A percentile compares a stretch with the other conserved stretches of the same genome.
phyloP scores from a whole-genome alignment of 176 grass and related monocot genomes.

The Lolium rigidum region DNA sequence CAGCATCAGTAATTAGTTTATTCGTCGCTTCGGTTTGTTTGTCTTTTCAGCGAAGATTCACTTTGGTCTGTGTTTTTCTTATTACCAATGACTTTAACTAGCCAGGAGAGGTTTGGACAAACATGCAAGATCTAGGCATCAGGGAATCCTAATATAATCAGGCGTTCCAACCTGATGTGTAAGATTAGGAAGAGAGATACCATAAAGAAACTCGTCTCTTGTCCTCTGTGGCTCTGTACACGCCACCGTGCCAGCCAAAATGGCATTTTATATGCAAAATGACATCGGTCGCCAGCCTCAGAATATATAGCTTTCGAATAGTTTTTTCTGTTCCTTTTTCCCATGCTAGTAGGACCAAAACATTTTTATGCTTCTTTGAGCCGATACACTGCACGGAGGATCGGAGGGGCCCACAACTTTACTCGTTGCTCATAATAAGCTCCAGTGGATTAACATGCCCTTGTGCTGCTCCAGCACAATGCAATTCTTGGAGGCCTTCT shows the following conservation, averaged over 20 bases:
- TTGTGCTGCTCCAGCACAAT: too few species aligned
- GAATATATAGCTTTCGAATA: not conserved
- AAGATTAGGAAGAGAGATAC: slow-evolving; percentile 8
- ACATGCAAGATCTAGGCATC: slow-evolving; percentile 12
- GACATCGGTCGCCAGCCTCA: not conserved
- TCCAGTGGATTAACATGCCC: too few species aligned
- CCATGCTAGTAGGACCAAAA: slow-evolving; percentile 10
- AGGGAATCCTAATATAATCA: not conserved
- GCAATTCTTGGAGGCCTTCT: too few species aligned
- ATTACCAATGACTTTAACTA: not conserved
- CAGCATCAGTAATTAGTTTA: too few species aligned
- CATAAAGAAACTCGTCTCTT: not conserved
- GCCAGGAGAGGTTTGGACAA: not conserved
- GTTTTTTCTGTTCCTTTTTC: not conserved
- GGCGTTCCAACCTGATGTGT: not conserved
- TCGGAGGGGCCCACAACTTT: not conserved
- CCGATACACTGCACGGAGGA: slow-evolving; percentile 8
- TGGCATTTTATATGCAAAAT: slow-evolving; percentile 5
- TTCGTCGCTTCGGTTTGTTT: too few species aligned
- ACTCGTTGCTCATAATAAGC: not conserved
- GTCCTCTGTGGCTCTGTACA: not conserved
- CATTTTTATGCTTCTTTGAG: not conserved
- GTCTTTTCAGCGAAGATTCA: too few species aligned
- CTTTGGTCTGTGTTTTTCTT: too few species aligned
- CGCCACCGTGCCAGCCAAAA: not conserved